Base-by-base conservation (phyloP, 1,139 yeast species). In the Lodderomyces theae region DNA sequence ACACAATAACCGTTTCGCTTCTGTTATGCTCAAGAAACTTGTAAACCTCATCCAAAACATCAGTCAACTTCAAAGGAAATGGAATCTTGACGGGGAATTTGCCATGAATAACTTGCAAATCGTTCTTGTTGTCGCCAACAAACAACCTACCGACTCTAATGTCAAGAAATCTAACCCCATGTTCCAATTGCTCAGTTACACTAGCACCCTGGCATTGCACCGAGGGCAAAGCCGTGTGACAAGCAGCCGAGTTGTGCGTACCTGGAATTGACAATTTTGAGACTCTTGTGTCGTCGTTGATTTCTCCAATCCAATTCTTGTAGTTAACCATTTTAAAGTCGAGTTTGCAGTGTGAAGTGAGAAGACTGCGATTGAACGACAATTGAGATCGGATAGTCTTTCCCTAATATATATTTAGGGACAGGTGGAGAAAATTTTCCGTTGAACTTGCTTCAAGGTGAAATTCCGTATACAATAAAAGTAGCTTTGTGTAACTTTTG, bases 161-260 rank as follows among this genome's bases (percentile, higher is more conserved):
- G 56, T 86, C 94, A 46, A 86, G 68, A 53, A 84, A 86, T 44
- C 94, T 70, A 13, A 86, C 82, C 6, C 94, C 95, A 51, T 85
- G 70, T 39, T 74, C 64, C 63, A 86, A 73, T 61, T 86, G 95
- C 2, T 75, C 76, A 1, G 74, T 63, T 38, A 86, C 69, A 1
- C 77, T 61, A 8, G 69, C 77, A 16, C 81, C 86, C 58, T 86
- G 95, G 60, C 95, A 86, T 57, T 81, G 84, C 25, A 85, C 92
- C 0, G 88, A 80, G 16, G 92, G 92, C 40, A 84, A 68, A 1
- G 92, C 84, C n/a, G 77, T 65, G 58, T 82, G 82, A 53, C 77
- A 78, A 9, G 94, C 92, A 10, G 86, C 88, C 24, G 87, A 73
- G 56, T 85, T 85, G 65, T 86, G 95, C 13, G 94, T 84, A 12